Conservation (phyloP, 148 eudicot genomes). For the Dysphania ambrosioides region DNA sequence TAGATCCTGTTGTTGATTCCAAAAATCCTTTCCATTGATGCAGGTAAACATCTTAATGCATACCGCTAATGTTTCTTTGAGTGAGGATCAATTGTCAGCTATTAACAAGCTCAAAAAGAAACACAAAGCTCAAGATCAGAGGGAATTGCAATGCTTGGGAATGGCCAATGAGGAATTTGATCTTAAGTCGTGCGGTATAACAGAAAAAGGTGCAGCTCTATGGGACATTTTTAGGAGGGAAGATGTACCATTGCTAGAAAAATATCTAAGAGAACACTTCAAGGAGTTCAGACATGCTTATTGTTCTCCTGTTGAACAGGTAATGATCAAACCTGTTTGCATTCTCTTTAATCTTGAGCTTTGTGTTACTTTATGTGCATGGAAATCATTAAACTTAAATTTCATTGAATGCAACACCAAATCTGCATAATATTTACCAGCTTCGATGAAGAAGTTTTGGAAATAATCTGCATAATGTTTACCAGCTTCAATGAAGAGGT, state of each 20-base stretch:
- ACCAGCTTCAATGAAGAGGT: background rate
- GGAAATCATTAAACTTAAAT: background rate
- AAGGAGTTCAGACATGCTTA: constrained; percentile 38
- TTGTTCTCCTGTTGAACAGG: constrained; percentile 79
- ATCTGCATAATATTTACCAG: background rate
- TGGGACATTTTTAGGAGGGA: constrained; percentile 95
- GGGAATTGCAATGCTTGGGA: constrained; percentile 30
- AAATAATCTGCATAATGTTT: background rate
- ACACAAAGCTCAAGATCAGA: constrained; percentile 72
- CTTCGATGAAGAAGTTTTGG: too few species aligned
- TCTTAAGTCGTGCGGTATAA: constrained; percentile 6
- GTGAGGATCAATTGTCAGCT: constrained; percentile 47
- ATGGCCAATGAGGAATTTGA: constrained; percentile 13
- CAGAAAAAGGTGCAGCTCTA: constrained; percentile 54
- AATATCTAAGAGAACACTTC: constrained; percentile 30
- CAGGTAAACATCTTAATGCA: constrained; percentile 91
- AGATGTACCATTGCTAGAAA: constrained; percentile 58
- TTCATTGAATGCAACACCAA: background rate
- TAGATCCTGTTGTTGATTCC: background rate
- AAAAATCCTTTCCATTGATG: constrained; percentile 4
- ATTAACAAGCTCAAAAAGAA: constrained; percentile 50
- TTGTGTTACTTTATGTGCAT: constrained; percentile 13
- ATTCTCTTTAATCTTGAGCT: constrained; percentile 16
- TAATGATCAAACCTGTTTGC: constrained; percentile 18
- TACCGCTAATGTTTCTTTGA: constrained; percentile 49